Evolutionary conservation across 2,329 filamentous ascomycete species (phyloP), one percentile per base, ranked within the genome.

Genomic region (Fusarium sp.): DNA sequence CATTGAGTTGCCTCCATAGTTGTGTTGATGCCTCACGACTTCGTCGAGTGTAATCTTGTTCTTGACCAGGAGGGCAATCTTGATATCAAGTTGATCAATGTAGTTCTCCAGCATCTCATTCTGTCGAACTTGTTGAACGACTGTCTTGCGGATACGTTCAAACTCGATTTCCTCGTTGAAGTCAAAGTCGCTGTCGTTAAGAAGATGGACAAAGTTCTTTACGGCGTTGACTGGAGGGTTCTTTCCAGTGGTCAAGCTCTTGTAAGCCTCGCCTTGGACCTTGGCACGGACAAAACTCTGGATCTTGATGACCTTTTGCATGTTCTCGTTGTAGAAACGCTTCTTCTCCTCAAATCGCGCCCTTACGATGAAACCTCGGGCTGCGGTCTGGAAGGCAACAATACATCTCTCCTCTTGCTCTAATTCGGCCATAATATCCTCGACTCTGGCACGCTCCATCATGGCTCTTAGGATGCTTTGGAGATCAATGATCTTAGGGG

Each of bases 1-100:
- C 71, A 94, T 92, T 27, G 95, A 91, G 78, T 96, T 93, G 5
- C 95, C 95, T 62, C 96, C 96, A 77, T 96, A 98, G 80, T 97
- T 97, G 84, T 93, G 95, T 79, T 99, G 96, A 79, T 98, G 96
- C 77, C 94, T 94, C 61, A 99, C 93, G 33, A 99, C 96, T 83
- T 99, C 97, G 79, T 99, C 96, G 8, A 99, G 87, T 0, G 96
- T 98, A 78, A 99, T 99, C 83, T 99, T 99, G 88, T 99, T 99
- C 87, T 98, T 98, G 77, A 99, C 96, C 23, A 99, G 87, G 7
- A 99, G 88, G 3, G 96, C 96, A 80, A 99, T 99, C 84, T 99
- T 99, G 86, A 99, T 97, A 79, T 99, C 97, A 39, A 99, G 89
- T 80, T 99, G 96, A 77, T 97, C 95, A 75, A 99, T 97, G 79